A percentile compares a stretch with the other conserved stretches of the same genome.
These are phyloP conservation scores for Plicaturopsis crispa DNA, from an alignment of 768 basidiomycete genomes.

Conservation along the genomic window DNA sequence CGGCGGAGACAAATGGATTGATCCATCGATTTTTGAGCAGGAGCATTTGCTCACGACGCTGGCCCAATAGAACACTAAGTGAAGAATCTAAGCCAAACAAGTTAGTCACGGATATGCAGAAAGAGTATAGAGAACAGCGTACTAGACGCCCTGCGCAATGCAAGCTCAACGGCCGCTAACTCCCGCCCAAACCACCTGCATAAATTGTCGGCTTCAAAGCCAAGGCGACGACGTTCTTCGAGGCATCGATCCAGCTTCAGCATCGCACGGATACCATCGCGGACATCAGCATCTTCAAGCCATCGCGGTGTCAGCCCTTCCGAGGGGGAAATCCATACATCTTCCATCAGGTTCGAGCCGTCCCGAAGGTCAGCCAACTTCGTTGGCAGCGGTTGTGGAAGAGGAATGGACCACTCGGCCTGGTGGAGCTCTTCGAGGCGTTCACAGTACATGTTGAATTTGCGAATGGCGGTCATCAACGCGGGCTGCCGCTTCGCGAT, in stretches of 20 bases:
- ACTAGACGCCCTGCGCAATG: conserved; percentile 8
- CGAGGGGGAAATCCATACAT: conserved; percentile 24
- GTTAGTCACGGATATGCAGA: neutral
- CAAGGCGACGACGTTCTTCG: conserved; percentile 21
- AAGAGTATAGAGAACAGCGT: conserved; percentile 1
- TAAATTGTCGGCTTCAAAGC: conserved; percentile 23
- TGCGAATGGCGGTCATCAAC: conserved; percentile 19
- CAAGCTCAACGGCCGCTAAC: conserved; percentile 15
- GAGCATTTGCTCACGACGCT: conserved; percentile 6
- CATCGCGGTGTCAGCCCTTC: conserved; percentile 15
- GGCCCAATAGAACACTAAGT: conserved; percentile 2
- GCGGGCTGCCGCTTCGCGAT: conserved; percentile 24
- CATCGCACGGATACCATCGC: conserved; percentile 21
- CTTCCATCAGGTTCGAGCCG: conserved; percentile 22
- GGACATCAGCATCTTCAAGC: conserved; percentile 23
- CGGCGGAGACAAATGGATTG: conserved; percentile 8
- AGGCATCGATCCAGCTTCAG: conserved; percentile 18
- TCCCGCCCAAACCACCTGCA: conserved; percentile 26
- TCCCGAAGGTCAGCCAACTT: conserved; percentile 19
- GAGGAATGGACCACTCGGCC: conserved; percentile 18
- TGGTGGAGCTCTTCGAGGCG: conserved; percentile 14
- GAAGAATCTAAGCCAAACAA: conserved; percentile 2
- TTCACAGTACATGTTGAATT: conserved; percentile 20
- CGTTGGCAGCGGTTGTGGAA: conserved; percentile 23
- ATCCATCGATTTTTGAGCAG: conserved; percentile 13